A percentile compares a stretch with the other conserved stretches of the same genome.
Evolutionary conservation across 2,329 filamentous ascomycete genomes (phyloP).

Genomic region (Dactylella cylindrospora): DNA sequence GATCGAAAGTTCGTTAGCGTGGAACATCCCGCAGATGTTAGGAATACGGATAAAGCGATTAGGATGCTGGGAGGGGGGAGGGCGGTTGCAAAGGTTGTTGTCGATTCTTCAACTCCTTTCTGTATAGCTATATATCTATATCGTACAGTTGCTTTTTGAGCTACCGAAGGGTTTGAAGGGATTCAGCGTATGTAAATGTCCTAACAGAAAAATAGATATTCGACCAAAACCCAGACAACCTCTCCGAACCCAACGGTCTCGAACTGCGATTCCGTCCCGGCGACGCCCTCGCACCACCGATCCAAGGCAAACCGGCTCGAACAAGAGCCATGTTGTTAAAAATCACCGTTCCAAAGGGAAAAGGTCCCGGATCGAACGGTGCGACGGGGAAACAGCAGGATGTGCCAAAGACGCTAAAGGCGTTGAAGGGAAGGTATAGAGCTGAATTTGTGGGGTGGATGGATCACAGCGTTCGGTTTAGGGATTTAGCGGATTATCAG

Average conservation of each 20-base stretch:
- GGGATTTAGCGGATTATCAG: conserved; percentile 82
- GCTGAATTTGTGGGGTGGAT: conserved; percentile 72
- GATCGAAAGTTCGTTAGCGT: conserved; percentile 22
- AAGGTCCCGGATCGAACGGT: conserved; percentile 64
- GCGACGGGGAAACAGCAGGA: conserved; percentile 52
- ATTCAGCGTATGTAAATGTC: too few relatives aligned
- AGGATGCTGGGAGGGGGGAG: conserved; percentile 31
- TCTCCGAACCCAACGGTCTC: conserved; percentile 27
- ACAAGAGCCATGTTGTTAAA: conserved; percentile 85
- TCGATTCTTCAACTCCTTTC: background rate
- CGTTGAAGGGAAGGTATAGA: conserved; percentile 57
- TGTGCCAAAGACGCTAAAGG: conserved; percentile 48
- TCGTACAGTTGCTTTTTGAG: too few relatives aligned
- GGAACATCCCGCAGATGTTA: conserved; percentile 24
- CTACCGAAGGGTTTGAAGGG: too few relatives aligned
- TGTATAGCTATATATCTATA: background rate
- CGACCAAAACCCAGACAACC: conserved; percentile 34
- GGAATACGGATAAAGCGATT: conserved; percentile 20
- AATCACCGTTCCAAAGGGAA: conserved; percentile 81
- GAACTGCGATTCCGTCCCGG: conserved; percentile 33
- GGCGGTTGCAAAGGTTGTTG: conserved; percentile 28
- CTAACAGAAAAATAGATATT: conserved; percentile 18
- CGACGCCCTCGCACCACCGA: conserved; percentile 58
- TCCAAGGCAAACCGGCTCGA: conserved; percentile 72
- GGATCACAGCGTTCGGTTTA: conserved; percentile 80